These are phyloP conservation scores for Cystobasidiaceae sp. DNA, from an alignment of 1,284 basidiomycete species.

Conservation along the genomic window DNA sequence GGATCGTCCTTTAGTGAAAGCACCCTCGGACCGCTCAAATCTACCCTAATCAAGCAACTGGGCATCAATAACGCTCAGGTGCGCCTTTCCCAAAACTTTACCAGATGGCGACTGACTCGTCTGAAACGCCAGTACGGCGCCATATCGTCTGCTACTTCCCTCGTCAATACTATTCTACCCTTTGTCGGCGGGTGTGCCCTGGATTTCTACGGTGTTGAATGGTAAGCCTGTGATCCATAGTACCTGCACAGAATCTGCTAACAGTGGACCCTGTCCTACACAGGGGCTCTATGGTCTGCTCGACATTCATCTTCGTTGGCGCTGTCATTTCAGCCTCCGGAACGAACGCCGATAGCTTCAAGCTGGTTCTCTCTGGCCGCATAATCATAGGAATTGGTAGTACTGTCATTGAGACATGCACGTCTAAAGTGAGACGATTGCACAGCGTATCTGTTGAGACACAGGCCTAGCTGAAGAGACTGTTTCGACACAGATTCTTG, in stretches of 20 bases:
- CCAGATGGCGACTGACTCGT: not conserved
- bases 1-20: slow-evolving; percentile 22
- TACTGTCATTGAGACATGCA: slow-evolving; percentile 44
- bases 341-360: slow-evolving; percentile 30
- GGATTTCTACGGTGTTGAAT: slow-evolving; percentile 47
- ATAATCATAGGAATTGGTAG: slow-evolving; percentile 38
- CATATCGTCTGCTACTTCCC: slow-evolving; percentile 33
- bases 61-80: slow-evolving; percentile 4
- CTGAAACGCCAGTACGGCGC: slow-evolving; percentile 7
- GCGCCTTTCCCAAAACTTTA: not conserved
- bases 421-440: slow-evolving; percentile 40
- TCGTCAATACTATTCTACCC: slow-evolving; percentile 45
- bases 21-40: slow-evolving; percentile 18
- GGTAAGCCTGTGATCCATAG: not conserved
- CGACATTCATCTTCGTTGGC: slow-evolving; percentile 45
- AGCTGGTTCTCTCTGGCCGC: slow-evolving; percentile 24
- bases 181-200: slow-evolving; percentile 50
- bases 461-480: slow-evolving; percentile 1
- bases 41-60: not conserved
- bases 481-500: not conserved
- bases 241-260: not conserved
- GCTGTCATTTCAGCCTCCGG: slow-evolving; percentile 43
- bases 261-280: not conserved
- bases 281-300: slow-evolving; percentile 39
- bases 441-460: not conserved